Base-by-base conservation (phyloP, 1,284 basidiomycete species). In the Cerrena zonata region DNA sequence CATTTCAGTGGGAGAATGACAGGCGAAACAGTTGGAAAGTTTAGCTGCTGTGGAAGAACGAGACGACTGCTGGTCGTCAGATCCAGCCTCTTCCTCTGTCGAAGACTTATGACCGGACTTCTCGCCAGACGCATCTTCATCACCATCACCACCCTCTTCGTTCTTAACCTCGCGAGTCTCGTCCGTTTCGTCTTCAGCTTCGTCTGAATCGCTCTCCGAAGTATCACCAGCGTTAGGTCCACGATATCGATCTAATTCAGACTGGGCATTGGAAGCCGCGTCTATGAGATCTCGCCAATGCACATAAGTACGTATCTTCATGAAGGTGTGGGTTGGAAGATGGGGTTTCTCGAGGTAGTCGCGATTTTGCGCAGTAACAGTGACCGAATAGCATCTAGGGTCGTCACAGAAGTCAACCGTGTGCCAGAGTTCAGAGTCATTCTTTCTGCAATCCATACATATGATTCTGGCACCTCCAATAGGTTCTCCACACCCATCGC, bases 301-400 rank as follows among this genome's bases (percentile, higher is more conserved):
- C 4, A 27, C 24, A 15, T 15, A 23, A 11, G 58, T 55, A 12
- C 63, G 61, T 4, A 66, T 53, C 39, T 68, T 68, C 44, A 65
- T 51, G 21, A 67, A 36, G 45, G 64, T 61, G 49, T 68, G 67
- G 7, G 61, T 57, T 11, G 62, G 59, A 3, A 56, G 46, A 44
- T 68, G 65, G 4, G 61, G 56, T n/a, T 46, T 45, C 4, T 19
- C 21, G 44, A 62, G 34, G 48, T 62, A 57, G 10, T 45, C 7
- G n/a, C 30, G 23, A 2, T 23, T 13, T 5, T 23, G 23, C n/a
- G 22, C n/a, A n/a, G 38, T 49, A 22, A 56, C n/a, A 25, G 49
- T 45, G 38, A 52, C 39, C 27, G 44, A 19, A 5, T 54, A 22
- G 49, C 60, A 63, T 23, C 50, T 46, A 5, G 47, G 21, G 22